Percentiles rank a stretch among this genome's conserved stretches.
Evolutionary conservation across 345 rosid genomes (phyloP).

Genomic region (Balakata baccata): DNA sequence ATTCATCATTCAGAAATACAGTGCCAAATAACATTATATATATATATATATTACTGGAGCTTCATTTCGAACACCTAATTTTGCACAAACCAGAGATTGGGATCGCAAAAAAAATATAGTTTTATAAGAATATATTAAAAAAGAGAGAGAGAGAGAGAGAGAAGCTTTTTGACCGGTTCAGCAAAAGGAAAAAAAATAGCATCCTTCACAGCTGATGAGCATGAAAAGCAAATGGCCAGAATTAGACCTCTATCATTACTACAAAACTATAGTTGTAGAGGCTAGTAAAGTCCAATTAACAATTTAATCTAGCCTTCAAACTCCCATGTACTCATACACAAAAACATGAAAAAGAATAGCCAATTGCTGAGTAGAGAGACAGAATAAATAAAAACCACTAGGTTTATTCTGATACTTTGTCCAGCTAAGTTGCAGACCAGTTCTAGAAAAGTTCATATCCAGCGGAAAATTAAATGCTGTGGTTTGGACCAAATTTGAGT

Average conservation of each 20-base stretch:
- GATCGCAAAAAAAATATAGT: not conserved
- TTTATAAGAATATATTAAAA: too few relatives aligned
- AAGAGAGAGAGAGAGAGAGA: too few relatives aligned
- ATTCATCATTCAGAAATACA: not conserved
- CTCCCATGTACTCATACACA: not conserved
- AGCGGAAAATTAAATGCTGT: not conserved
- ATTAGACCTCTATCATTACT: not conserved
- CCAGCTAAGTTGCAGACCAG: too few relatives aligned
- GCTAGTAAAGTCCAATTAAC: not conserved
- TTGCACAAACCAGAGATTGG: not conserved
- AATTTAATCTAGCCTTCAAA: not conserved
- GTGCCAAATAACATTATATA: not conserved
- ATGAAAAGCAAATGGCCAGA: not conserved
- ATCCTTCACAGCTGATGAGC: not conserved
- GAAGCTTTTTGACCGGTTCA: not conserved
- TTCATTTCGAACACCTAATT: not conserved
- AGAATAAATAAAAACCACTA: not conserved
- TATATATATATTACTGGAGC: not conserved
- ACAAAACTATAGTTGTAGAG: not conserved
- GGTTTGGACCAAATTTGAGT: not conserved
- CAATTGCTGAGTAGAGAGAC: not conserved
- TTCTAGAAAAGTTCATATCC: too few relatives aligned
- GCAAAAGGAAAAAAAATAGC: not conserved
- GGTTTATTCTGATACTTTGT: not conserved
- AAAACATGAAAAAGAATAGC: not conserved